Evolutionary conservation across 768 basidiomycete species (phyloP), one percentile per base, ranked within the genome.

Genomic region (Xerocomellus amylosporus): DNA sequence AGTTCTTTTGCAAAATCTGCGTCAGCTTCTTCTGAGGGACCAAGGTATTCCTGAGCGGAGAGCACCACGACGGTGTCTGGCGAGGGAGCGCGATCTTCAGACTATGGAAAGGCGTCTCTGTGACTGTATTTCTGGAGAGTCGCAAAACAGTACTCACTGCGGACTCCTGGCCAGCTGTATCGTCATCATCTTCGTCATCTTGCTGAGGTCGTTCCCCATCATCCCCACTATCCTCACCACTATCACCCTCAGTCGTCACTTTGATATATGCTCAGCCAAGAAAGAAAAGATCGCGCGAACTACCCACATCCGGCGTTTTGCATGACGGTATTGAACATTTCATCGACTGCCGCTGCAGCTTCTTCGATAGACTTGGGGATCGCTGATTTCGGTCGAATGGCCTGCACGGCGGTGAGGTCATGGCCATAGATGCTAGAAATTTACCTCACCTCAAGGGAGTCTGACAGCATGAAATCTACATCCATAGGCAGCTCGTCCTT

Each of bases 401-500:
- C 87, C 91, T 94, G 55, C 5, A 55, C 40, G 30, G 30, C 37
- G 51, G 34, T 58, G 49, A 55, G 46, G 42, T 31, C 31, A 46
- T 36, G 8, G 15, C 28, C 4, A 45, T 40, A 38, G 20, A 45
- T 39, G 4, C 3, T 44, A 48, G 26, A 42, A 49, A 24, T 31
- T 31, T 17, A 5, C 55, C 74, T 61, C 59, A 93, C 93, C 75
- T 98, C 95, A 9, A 99, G 71, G 1, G 96, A 97, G 70, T 99
- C 97, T 0, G 85, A 84, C 8, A 97, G 71, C 93, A 98, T 96
- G 72, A 98, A 99, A 49, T 97, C 95, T 12, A 97, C 88, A 58
- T 99, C 97, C 94, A 98, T 95, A 0, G 97, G 88, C n/a, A 95
- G 70, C 22, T 84, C 77, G 42, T 86, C 80, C 73, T 99, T 99